phyloP scores from a whole-genome alignment of 2,329 filamentous ascomycete species.

The Drechslerella stenobrocha region DNA sequence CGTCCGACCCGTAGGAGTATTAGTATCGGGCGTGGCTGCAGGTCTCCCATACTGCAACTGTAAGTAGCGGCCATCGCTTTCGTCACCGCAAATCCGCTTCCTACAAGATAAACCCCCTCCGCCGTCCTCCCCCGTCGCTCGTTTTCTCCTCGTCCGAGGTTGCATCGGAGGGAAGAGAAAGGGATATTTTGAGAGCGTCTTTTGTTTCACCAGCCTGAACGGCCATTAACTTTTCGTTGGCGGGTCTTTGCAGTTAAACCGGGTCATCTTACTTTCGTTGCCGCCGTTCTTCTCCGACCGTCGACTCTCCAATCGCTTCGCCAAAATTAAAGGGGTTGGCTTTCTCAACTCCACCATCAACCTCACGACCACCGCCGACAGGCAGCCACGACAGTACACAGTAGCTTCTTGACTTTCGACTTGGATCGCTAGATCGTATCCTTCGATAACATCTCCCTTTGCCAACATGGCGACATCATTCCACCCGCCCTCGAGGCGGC shows the following conservation, averaged over 20 bases:
- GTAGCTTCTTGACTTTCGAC: slow-evolving; percentile 19
- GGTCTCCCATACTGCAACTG: background rate
- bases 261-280: slow-evolving; percentile 30
- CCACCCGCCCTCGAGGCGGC: slow-evolving; percentile 37
- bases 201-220: background rate
- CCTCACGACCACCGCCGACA: slow-evolving; percentile 1
- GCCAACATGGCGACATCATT: slow-evolving; percentile 38
- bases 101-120: background rate
- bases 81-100: slow-evolving; percentile 10
- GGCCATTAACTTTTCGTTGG: slow-evolving; percentile 3
- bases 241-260: slow-evolving; percentile 13
- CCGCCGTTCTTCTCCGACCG: slow-evolving; percentile 35
- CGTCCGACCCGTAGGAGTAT: background rate
- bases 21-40: background rate
- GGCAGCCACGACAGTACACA: background rate
- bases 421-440: slow-evolving; percentile 47
- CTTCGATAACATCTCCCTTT: slow-evolving; percentile 49
- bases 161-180: too few relatives aligned
- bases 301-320: slow-evolving; percentile 41
- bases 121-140: slow-evolving; percentile 10
- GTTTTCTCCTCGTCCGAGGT: slow-evolving; percentile 1
- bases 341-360: slow-evolving; percentile 7
- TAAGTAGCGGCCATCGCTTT: slow-evolving; percentile 10
- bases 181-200: background rate
- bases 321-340: slow-evolving; percentile 41